A percentile compares a stretch with the other conserved stretches of the same genome.
These are phyloP conservation scores for Claviceps humidiphila DNA, from an alignment of 2,329 filamentous ascomycete species.

Conservation along the genomic window DNA sequence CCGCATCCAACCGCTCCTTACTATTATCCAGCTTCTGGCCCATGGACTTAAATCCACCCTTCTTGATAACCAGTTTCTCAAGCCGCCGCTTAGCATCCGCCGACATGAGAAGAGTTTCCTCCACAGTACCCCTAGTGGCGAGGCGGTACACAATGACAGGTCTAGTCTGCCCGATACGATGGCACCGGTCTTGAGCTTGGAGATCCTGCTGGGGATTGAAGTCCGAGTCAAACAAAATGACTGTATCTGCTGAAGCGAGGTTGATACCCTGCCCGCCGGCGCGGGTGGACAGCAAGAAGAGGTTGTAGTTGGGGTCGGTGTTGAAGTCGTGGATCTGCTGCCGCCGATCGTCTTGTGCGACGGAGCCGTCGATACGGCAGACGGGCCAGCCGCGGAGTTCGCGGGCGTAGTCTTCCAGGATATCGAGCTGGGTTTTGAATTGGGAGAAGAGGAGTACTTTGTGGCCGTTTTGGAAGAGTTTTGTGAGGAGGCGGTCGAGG, in stretches of 20 bases:
- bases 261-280: constrained; percentile 95
- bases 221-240: constrained; percentile 76
- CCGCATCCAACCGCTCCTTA: constrained; percentile 42
- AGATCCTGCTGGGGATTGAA: constrained; percentile 97
- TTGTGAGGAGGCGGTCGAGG: constrained; percentile 70
- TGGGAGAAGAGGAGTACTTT: constrained; percentile 96
- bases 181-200: constrained; percentile 89
- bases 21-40: constrained; percentile 42
- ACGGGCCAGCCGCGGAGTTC: constrained; percentile 67
- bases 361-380: constrained; percentile 83
- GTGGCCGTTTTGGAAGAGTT: constrained; percentile 60
- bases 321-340: constrained; percentile 65
- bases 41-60: constrained; percentile 69
- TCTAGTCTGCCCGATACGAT: constrained; percentile 83
- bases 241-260: constrained; percentile 79
- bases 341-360: constrained; percentile 59
- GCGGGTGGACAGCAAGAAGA: constrained; percentile 82
- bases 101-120: constrained; percentile 72
- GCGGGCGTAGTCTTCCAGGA: constrained; percentile 71
- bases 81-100: constrained; percentile 85
- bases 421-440: constrained; percentile 87
- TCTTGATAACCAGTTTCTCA: constrained; percentile 91
- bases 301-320: constrained; percentile 45
- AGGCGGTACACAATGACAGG: constrained; percentile 91
- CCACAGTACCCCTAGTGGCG: constrained; percentile 84